A percentile compares a stretch with the other conserved stretches of the same genome.
phyloP scores from a whole-genome alignment of 1,139 yeast species.

The Debaryomyces coudertii region DNA sequence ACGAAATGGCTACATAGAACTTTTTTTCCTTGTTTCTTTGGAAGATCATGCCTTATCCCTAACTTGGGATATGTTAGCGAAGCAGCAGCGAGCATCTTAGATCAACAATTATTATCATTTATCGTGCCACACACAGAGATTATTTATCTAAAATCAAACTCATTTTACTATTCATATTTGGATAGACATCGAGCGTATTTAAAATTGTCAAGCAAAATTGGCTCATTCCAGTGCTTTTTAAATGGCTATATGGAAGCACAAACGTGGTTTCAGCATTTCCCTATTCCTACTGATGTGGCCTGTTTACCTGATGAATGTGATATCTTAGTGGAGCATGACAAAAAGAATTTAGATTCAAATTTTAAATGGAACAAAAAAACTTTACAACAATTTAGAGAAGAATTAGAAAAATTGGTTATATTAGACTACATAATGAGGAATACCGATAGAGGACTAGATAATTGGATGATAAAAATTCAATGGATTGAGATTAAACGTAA shows the following conservation, averaged over 20 bases:
- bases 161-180: conserved; percentile 60
- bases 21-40: conserved; percentile 76
- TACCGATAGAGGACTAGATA: conserved; percentile 75
- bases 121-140: conserved; percentile 72
- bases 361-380: conserved; percentile 61
- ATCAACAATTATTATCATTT: conserved; percentile 57
- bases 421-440: conserved; percentile 74
- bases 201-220: conserved; percentile 54
- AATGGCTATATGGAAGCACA: conserved; percentile 64
- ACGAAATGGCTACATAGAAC: conserved; percentile 79
- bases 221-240: conserved; percentile 69
- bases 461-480: conserved; percentile 72
- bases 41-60: conserved; percentile 72
- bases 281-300: conserved; percentile 49
- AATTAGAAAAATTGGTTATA: conserved; percentile 70
- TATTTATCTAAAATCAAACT: conserved; percentile 53
- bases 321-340: conserved; percentile 20
- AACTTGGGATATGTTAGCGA: conserved; percentile 75
- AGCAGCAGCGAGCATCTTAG: conserved; percentile 70
- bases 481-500: conserved; percentile 38
- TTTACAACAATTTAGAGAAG: conserved; percentile 57
- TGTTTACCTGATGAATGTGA: conserved; percentile 26
- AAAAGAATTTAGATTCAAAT: conserved; percentile 16
- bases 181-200: conserved; percentile 34
- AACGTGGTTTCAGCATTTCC: conserved; percentile 56